A percentile compares a stretch with the other conserved stretches of the same genome.
phyloP scores from a whole-genome alignment of 306 rosid genomes.

The Pueraria montana region DNA sequence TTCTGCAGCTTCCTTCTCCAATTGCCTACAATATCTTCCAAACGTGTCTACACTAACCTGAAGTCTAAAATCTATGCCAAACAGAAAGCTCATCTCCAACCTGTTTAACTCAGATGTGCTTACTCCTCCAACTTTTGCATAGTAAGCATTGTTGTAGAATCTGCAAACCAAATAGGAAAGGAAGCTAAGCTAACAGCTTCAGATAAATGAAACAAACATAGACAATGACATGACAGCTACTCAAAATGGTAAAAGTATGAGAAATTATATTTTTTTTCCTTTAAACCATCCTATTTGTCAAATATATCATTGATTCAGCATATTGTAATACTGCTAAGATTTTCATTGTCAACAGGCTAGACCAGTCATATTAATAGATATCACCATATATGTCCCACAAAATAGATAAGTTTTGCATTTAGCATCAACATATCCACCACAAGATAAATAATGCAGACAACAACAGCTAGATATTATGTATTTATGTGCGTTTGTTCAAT shows the following conservation, averaged over 20 bases:
- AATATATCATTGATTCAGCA: conserved; percentile 12
- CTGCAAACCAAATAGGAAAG: conserved; percentile 60
- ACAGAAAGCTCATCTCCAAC: conserved; percentile 89
- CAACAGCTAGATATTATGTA: background rate
- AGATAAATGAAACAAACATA: conserved; percentile 1
- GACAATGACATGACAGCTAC: background rate
- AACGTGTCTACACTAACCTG: conserved; percentile 81
- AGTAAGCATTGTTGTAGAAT: conserved; percentile 93
- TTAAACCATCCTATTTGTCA: background rate
- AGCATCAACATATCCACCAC: background rate
- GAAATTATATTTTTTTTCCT: background rate
- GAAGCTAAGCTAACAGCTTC: conserved; percentile 12
- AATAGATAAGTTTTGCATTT: background rate
- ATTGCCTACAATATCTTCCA: conserved; percentile 71
- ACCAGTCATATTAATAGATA: conserved; percentile 13
- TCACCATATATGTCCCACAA: conserved; percentile 1
- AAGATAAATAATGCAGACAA: background rate
- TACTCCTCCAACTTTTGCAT: conserved; percentile 96
- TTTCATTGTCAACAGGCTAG: conserved; percentile 20
- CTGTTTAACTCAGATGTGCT: conserved; percentile 85
- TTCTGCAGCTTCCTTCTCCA: conserved; percentile 78
- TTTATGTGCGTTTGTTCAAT: background rate
- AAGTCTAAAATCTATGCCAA: conserved; percentile 86
- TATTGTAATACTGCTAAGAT: conserved; percentile 6
- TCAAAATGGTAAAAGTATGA: conserved; percentile 17